Percentiles rank a stretch among this genome's conserved stretches.
Conservation (phyloP, 2,329 filamentous ascomycete genomes). For the Plenodomus tracheiphilus region DNA sequence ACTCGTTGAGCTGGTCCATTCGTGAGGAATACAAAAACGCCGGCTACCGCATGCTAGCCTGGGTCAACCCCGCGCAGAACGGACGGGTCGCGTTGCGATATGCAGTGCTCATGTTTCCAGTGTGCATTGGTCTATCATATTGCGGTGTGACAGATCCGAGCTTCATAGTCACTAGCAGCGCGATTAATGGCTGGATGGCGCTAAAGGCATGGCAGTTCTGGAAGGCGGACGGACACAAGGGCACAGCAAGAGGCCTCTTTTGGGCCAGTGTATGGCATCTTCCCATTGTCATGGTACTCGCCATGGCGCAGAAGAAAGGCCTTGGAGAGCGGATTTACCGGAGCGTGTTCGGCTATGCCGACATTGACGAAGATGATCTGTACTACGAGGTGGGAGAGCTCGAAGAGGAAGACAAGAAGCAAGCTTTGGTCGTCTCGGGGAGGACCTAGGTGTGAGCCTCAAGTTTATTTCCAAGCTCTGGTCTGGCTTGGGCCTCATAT, state of each 20-base stretch:
- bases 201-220: constrained; percentile 82
- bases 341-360: constrained; percentile 36
- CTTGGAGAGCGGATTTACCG: constrained; percentile 39
- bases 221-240: constrained; percentile 74
- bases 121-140: constrained; percentile 80
- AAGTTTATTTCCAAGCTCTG: no score
- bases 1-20: constrained; percentile 86
- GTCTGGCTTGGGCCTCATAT: neutral
- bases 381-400: constrained; percentile 38
- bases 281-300: constrained; percentile 84
- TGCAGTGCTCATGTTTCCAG: constrained; percentile 79
- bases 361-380: constrained; percentile 37
- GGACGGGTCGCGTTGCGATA: constrained; percentile 87
- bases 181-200: constrained; percentile 84
- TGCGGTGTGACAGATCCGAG: constrained; percentile 81
- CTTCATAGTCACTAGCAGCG: constrained; percentile 78
- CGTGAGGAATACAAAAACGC: constrained; percentile 81
- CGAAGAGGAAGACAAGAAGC: constrained; percentile 26
- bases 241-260: constrained; percentile 82
- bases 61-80: constrained; percentile 85
- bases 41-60: constrained; percentile 74
- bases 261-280: constrained; percentile 99
- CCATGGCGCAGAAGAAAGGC: constrained; percentile 90
- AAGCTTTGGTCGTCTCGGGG: constrained; percentile 5
- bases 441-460: constrained; percentile 9